A percentile compares a stretch with the other conserved stretches of the same genome.
Evolutionary conservation across 805 yeast species (phyloP).

Genomic region (Cyberlindnera euphorbiae): DNA sequence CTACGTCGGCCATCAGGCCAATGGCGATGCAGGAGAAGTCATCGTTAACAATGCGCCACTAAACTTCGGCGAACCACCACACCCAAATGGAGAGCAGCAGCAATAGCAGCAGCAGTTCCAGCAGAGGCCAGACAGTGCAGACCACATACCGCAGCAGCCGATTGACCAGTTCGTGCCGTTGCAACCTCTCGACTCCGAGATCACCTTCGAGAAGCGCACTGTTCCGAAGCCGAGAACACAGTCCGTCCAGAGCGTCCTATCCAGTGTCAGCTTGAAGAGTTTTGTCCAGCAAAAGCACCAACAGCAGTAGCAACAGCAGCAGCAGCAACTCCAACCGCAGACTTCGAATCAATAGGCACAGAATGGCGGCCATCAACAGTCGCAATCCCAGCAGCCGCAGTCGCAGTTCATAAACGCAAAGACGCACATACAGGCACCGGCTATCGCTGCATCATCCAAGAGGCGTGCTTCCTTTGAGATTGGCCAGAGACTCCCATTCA

Average conservation of each 20-base stretch:
- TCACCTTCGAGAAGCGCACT: constrained; percentile 65
- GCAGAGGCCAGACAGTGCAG: constrained; percentile 3
- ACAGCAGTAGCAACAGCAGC: constrained; percentile 2
- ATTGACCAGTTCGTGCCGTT: constrained; percentile 21
- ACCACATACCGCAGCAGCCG: constrained; percentile 23
- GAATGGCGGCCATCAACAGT: constrained; percentile 1
- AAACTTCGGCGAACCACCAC: no score
- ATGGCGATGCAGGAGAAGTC: constrained; percentile 2
- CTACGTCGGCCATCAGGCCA: background rate
- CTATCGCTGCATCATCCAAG: constrained; percentile 32
- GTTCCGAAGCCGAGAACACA: constrained; percentile 39
- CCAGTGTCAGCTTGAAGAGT: constrained; percentile 57
- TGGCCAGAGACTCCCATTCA: constrained; percentile 32
- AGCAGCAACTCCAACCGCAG: constrained; percentile 3
- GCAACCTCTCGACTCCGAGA: constrained; percentile 29
- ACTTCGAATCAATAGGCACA: no score
- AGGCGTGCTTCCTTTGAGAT: constrained; percentile 28
- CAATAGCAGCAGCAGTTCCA: background rate
- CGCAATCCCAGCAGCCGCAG: constrained; percentile 1
- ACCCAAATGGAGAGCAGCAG: no score
- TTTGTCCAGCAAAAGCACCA: constrained; percentile 32
- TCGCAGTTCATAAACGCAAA: constrained; percentile 27
- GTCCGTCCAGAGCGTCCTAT: constrained; percentile 37
- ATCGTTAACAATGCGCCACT: no score
- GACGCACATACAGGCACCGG: constrained; percentile 38